Percentiles rank a stretch among this genome's conserved stretches.
phyloP scores from a whole-genome alignment of 345 rosid genomes.

The Iberis pinnata region DNA sequence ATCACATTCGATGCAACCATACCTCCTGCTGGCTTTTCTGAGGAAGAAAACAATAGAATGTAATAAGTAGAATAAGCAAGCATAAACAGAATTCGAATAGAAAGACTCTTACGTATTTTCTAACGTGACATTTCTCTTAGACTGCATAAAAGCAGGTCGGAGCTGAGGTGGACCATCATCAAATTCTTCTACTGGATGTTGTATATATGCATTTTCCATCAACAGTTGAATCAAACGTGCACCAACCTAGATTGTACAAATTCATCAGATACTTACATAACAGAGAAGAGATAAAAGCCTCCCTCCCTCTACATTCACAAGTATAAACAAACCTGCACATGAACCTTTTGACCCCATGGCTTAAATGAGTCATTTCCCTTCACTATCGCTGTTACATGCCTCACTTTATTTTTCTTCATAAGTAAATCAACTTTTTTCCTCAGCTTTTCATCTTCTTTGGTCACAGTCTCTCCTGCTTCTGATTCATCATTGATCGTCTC shows the following conservation, averaged over 20 bases:
- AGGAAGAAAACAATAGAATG: slow-evolving; percentile 24
- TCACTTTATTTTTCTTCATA: slow-evolving; percentile 60
- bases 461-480: slow-evolving; percentile 32
- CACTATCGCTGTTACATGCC: slow-evolving; percentile 49
- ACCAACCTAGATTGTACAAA: slow-evolving; percentile 58
- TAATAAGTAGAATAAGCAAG: slow-evolving; percentile 9
- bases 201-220: slow-evolving; percentile 80
- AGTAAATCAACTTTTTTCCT: slow-evolving; percentile 52
- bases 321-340: slow-evolving; percentile 74
- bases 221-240: slow-evolving; percentile 75
- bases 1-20: slow-evolving; percentile 92
- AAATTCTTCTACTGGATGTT: slow-evolving; percentile 65
- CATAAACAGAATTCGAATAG: slow-evolving; percentile 17
- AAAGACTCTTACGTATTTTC: slow-evolving; percentile 53
- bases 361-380: slow-evolving; percentile 48
- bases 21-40: slow-evolving; percentile 75
- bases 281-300: slow-evolving; percentile 6
- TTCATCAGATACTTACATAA: slow-evolving; percentile 21
- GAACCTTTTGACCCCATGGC: slow-evolving; percentile 94
- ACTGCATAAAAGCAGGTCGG: slow-evolving; percentile 88
- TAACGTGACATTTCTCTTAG: slow-evolving; percentile 46
- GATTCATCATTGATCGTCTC: slow-evolving; percentile 29
- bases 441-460: slow-evolving; percentile 45
- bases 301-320: too few relatives aligned
- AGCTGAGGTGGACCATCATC: slow-evolving; percentile 77